Percentiles rank a stretch among this genome's conserved stretches.
These are phyloP conservation scores for Chaetomiaceae sp. DNA, from an alignment of 2,329 filamentous ascomycete genomes.

Conservation along the genomic window DNA sequence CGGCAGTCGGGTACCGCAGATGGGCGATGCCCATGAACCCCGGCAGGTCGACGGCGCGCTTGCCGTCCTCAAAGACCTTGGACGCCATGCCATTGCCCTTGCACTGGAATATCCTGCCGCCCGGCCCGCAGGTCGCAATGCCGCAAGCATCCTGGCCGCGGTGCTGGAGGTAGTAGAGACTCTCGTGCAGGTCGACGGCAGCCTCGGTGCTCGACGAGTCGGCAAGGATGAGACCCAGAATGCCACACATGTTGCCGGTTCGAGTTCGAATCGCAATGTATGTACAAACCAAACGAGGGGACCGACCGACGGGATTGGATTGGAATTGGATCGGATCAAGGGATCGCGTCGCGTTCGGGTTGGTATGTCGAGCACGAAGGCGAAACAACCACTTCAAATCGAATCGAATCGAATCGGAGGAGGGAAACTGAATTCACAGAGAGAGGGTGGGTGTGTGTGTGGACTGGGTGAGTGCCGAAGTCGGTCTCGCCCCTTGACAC, in stretches of 20 bases:
- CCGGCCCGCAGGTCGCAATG: conserved; percentile 66
- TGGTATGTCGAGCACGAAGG: no score
- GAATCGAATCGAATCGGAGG: no score
- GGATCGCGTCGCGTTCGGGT: no score
- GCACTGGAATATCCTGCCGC: conserved; percentile 79
- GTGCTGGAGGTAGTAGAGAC: conserved; percentile 64
- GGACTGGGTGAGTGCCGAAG: conserved; percentile 14
- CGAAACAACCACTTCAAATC: no score
- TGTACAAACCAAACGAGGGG: background rate
- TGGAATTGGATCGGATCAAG: no score
- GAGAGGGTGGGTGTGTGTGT: background rate
- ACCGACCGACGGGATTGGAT: no score
- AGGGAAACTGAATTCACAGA: background rate
- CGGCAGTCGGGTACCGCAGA: conserved; percentile 83
- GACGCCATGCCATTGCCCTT: conserved; percentile 87
- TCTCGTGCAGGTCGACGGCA: conserved; percentile 63
- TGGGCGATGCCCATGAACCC: conserved; percentile 86
- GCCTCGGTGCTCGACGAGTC: conserved; percentile 40
- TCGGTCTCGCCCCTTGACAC: conserved; percentile 6
- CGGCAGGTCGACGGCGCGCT: conserved; percentile 66
- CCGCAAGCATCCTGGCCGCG: conserved; percentile 85
- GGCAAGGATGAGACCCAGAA: conserved; percentile 56
- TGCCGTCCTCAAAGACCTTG: conserved; percentile 78
- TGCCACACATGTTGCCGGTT: conserved; percentile 51
- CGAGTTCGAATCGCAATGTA: background rate